These are phyloP conservation scores for Psilocybe azurescens DNA, from an alignment of 768 basidiomycete species.

Conservation along the genomic window DNA sequence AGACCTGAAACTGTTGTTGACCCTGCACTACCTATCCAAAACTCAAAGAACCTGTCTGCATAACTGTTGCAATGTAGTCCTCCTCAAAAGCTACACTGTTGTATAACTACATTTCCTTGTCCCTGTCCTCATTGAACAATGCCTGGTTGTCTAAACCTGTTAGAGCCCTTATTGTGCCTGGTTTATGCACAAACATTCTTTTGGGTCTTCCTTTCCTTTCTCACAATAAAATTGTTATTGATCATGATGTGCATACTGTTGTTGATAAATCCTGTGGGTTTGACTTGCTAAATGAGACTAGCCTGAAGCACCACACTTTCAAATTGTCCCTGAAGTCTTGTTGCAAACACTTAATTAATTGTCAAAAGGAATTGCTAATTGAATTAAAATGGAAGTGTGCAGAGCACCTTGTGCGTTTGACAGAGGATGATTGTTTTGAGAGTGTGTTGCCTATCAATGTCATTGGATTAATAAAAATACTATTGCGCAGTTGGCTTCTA, in stretches of 20 bases:
- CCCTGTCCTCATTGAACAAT: slow-evolving; percentile 7
- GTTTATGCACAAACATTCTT: slow-evolving; percentile 12
- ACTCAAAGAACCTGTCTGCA: slow-evolving; percentile 10
- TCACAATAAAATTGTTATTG: slow-evolving; percentile 13
- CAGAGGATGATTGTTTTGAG: too few relatives aligned
- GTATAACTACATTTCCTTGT: slow-evolving; percentile 7
- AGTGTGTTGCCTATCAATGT: background rate
- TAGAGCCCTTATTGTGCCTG: slow-evolving; percentile 8
- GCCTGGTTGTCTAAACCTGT: slow-evolving; percentile 7
- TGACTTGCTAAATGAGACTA: slow-evolving; percentile 17
- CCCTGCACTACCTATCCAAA: background rate
- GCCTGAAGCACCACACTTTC: too few relatives aligned
- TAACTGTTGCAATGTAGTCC: slow-evolving; percentile 7
- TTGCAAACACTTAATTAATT: too few relatives aligned
- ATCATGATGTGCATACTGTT: background rate
- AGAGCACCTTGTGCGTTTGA: too few relatives aligned
- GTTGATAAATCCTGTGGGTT: slow-evolving; percentile 12
- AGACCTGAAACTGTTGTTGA: slow-evolving; percentile 12
- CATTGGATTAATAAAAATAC: background rate
- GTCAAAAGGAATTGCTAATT: background rate
- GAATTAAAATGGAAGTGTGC: background rate
- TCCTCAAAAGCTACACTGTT: background rate
- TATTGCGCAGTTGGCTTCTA: slow-evolving; percentile 3
- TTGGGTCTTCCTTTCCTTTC: slow-evolving; percentile 15
- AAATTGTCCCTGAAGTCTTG: too few relatives aligned